Evolutionary conservation across 2,329 filamentous ascomycete species (phyloP).

Genomic region (Trichoderma lentiforme): DNA sequence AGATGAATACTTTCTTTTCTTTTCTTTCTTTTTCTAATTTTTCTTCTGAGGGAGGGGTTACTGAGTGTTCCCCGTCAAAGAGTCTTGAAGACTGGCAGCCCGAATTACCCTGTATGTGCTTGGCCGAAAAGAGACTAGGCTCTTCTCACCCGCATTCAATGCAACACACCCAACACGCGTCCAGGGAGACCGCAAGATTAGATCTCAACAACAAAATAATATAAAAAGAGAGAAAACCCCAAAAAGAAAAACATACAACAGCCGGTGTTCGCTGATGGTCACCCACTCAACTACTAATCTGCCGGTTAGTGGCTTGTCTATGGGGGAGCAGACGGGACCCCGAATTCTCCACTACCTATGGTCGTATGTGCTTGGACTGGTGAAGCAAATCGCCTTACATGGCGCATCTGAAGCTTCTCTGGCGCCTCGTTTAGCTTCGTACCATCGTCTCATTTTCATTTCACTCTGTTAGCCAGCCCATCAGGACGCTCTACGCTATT

Average conservation of each 20-base stretch:
- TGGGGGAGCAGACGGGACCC: not conserved
- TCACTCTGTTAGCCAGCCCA: no score
- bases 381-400: no score
- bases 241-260: not conserved
- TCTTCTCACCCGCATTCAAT: not conserved
- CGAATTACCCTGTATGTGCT: not conserved
- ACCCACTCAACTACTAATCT: not conserved
- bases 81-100: not conserved
- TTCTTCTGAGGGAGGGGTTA: not conserved
- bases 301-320: not conserved
- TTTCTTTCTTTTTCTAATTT: no score
- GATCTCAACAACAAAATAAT: not conserved
- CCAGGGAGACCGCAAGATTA: not conserved
- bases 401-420: no score
- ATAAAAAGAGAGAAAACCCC: not conserved
- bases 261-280: not conserved
- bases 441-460: no score
- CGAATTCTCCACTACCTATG: not conserved
- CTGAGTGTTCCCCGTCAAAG: not conserved
- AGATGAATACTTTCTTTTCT: no score
- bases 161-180: not conserved
- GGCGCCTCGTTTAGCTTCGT: no score
- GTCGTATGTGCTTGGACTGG: not conserved
- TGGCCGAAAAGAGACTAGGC: not conserved
- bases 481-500: no score